Base-by-base conservation (phyloP, 257 asterid genomes). In the Jacaranda copaia region DNA sequence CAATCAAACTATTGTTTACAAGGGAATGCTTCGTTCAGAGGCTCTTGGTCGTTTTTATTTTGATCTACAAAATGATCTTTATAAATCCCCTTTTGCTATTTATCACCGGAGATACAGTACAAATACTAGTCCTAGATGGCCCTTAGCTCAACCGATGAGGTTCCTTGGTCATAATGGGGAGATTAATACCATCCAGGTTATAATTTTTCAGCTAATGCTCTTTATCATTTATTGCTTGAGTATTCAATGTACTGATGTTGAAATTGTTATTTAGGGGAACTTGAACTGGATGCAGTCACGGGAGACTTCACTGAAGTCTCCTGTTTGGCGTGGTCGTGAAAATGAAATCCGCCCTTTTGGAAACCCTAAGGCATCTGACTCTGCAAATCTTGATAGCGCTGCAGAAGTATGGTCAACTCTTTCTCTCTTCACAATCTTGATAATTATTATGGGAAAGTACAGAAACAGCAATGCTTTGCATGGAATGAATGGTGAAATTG, bases 211-310 rank as follows among this genome's bases (percentile, higher is more conserved):
- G 32, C 32, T 36, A 25, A 19, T 62, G 32, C 58, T 76, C 61
- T 48, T 70, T 69, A 18, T 79, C 75, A 70, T 65, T 39, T 20
- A 52, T 45, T 25, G 16, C 19, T 13, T 25, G 57, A 55, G 5
- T 51, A 77, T 66, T 79, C 73, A 14, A 57, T 77, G 68, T 79
- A 75, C 80, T 79, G 68, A 84, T 42, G 25, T 68, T 58, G 63
- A 74, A 77, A 57, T 12, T 52, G 19, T 73, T 64, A 19, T 86
- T 68, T 88, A 93, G 98, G 99, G 99, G 52, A 96, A 96, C 85
- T 87, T 93, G 90, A 96, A 96, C 85, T 96, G 99, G 99, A 96
- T 96, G 99, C 98, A 86, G 83, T 96, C 99, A 73, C 88, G 99
- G 79, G 99, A 96, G 88, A 55, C 98, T 80, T 91, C 98, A 57